Conservation (phyloP, 257 asterid genomes). For the Primulina eburnea region DNA sequence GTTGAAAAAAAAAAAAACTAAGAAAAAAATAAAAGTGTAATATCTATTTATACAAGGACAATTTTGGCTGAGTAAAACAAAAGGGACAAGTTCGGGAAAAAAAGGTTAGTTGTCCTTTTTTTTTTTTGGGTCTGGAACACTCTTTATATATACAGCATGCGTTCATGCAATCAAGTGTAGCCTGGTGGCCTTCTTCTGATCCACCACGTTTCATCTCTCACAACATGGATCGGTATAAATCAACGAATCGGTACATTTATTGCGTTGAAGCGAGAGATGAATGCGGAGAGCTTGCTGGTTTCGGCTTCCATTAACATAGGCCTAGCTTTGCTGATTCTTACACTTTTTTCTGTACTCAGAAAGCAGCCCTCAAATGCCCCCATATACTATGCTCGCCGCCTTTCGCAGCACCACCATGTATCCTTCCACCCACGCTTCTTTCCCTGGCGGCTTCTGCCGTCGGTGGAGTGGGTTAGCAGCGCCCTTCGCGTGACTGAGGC, state of each 20-base stretch:
- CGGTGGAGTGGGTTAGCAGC: slow-evolving; percentile 63
- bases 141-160: neutral
- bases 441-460: slow-evolving; percentile 55
- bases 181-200: slow-evolving; percentile 20
- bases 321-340: slow-evolving; percentile 55
- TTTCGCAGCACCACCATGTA: slow-evolving; percentile 53
- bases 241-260: neutral
- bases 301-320: slow-evolving; percentile 80
- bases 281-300: slow-evolving; percentile 56
- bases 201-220: slow-evolving; percentile 36
- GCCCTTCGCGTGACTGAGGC: slow-evolving; percentile 58
- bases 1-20: too few relatives aligned
- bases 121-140: too few relatives aligned
- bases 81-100: too few relatives aligned
- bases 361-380: slow-evolving; percentile 66
- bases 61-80: too few relatives aligned
- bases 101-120: too few relatives aligned
- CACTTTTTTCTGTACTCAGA: slow-evolving; percentile 64
- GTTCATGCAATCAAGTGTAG: slow-evolving; percentile 31
- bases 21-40: too few relatives aligned
- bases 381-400: slow-evolving; percentile 70
- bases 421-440: slow-evolving; percentile 39
- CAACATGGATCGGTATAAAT: neutral
- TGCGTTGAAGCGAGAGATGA: slow-evolving; percentile 35
- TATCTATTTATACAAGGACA: too few relatives aligned